A percentile compares a stretch with the other conserved stretches of the same genome.
These are phyloP conservation scores for Gonium pectorale DNA, from an alignment of 139 green algal species.

Conservation along the genomic window DNA sequence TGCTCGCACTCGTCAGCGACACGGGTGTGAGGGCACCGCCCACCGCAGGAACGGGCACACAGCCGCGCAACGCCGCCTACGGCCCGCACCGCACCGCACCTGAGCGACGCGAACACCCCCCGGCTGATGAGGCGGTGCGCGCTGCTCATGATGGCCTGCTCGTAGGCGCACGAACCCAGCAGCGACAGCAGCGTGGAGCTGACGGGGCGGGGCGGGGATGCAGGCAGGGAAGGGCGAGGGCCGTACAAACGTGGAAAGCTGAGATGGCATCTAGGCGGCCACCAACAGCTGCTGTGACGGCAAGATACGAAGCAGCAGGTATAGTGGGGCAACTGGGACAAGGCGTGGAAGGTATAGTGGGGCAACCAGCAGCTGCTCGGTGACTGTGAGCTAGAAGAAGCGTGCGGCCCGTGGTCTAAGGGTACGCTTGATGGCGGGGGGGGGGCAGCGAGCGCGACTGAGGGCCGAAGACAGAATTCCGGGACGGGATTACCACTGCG, in stretches of 20 bases:
- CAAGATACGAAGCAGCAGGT: neutral
- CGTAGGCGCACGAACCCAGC: slow-evolving; percentile 53
- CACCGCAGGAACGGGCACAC: neutral
- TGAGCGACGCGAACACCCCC: slow-evolving; percentile 22
- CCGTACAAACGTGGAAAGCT: neutral
- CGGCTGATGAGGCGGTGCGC: slow-evolving; percentile 47
- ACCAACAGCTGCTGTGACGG: neutral
- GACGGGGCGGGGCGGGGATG: neutral
- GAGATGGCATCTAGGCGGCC: neutral
- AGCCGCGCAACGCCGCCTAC: neutral
- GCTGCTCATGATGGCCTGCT: slow-evolving; percentile 52
- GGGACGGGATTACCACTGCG: neutral
- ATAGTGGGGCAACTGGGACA: neutral
- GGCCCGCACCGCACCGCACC: neutral
- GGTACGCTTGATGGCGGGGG: neutral
- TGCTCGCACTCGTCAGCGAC: neutral
- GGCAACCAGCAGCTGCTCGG: neutral
- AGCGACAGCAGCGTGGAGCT: slow-evolving; percentile 55
- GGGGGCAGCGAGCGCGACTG: no score
- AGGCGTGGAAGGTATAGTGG: neutral
- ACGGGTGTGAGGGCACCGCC: no score
- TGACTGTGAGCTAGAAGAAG: neutral
- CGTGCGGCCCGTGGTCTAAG: neutral
- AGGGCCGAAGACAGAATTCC: neutral
- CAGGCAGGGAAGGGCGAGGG: neutral